Evolutionary conservation across 208 protist genomes (phyloP), one percentile per base, ranked within the genome.

Genomic region (Herpetomonas tarakana): DNA sequence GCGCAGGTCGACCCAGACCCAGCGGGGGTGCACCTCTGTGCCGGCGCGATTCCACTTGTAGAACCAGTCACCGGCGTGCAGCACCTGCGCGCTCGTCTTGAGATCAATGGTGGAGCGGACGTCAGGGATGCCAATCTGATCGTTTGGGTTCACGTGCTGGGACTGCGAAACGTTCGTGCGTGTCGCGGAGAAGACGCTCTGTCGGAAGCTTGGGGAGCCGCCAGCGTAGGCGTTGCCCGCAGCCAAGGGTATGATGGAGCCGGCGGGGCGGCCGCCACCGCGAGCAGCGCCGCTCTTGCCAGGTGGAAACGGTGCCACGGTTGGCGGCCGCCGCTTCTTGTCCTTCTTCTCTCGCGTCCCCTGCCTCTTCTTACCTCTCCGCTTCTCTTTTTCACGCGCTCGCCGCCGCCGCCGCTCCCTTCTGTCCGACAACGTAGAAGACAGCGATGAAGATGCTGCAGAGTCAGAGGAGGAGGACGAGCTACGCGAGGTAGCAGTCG

Each of bases 41-140:
- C 78, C 81, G 25, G 73, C 76, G 12, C 54, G 30, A 26, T 59
- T 72, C 84, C 83, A 93, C 72, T 93, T 93, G 78, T 85, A 91
- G 62, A 91, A 94, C 81, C 83, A 94, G 51, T 94, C 88, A 11
- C 88, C 88, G 3, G 58, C 56, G 26, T 54, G 66, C 55, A 94
- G 71, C 19, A 80, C 76, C 50, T 76, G 75, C 29, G 88, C 65
- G 62, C 81, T 86, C 24, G 77, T 88, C 41, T 68, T 71, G 22
- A 88, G 65, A 68, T 90, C 76, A 31, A 92, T 76, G 12, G 79
- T 91, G 21, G 78, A 74, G 65, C 73, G 67, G 6, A 61, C 71
- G 46, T 82, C 69, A 21, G 83, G 71, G 2, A 86, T 52, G 12
- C 74, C 71, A 14, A 76, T 45, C 0, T 66, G 44, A n/a, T 65